Evolutionary conservation across 345 rosid genomes (phyloP).

Genomic region (Eucalyptus dawsonii): DNA sequence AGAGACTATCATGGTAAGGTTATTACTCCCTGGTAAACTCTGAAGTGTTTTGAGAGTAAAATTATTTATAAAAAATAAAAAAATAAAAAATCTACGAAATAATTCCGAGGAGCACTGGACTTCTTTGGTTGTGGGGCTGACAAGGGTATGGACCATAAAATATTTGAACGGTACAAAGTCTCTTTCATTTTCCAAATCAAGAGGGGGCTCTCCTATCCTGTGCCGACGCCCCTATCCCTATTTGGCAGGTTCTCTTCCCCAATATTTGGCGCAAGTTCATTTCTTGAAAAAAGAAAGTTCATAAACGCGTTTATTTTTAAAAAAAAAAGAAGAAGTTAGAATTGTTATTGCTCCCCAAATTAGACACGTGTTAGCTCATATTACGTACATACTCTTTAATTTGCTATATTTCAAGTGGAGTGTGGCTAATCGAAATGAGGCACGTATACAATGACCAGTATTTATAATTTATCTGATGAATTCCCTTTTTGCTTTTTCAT

Average conservation of each 20-base stretch:
- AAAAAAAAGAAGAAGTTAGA: too few relatives aligned
- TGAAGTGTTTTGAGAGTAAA: not conserved
- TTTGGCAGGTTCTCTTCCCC: not conserved
- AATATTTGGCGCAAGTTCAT: not conserved
- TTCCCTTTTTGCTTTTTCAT: not conserved
- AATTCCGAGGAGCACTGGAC: not conserved
- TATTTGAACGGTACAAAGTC: not conserved
- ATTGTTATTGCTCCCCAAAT: not conserved
- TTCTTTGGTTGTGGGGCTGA: not conserved
- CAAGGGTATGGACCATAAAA: not conserved
- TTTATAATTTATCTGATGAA: not conserved
- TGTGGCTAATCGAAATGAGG: not conserved
- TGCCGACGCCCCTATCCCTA: not conserved
- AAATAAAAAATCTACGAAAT: not conserved
- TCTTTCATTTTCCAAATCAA: not conserved
- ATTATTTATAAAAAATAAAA: too few relatives aligned
- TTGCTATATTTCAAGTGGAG: not conserved
- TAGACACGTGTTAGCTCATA: not conserved
- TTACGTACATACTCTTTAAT: not conserved
- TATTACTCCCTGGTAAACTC: not conserved
- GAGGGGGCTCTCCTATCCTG: not conserved
- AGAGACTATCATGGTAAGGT: not conserved
- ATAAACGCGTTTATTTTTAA: not conserved
- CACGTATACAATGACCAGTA: not conserved
- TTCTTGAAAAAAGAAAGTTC: too few relatives aligned